Conservation (phyloP, 2,329 filamentous ascomycete species). For the Neopestalotiopsis clavispora region DNA sequence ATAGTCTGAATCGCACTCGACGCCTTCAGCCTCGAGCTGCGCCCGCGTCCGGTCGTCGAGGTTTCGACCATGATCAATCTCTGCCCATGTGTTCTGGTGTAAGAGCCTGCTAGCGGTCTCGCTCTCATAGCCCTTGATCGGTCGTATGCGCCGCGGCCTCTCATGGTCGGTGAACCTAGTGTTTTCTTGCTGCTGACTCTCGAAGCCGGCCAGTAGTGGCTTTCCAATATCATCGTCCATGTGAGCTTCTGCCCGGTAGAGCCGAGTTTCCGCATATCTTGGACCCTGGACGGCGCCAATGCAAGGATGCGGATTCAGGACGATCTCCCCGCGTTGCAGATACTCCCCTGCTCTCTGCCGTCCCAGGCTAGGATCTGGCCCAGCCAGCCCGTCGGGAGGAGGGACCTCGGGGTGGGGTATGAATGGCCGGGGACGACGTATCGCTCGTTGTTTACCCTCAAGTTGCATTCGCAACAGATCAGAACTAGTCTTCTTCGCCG, state of each 20-base stretch:
- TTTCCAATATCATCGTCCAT: conserved; percentile 43
- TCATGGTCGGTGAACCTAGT: conserved; percentile 18
- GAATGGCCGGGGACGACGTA: conserved; percentile 53
- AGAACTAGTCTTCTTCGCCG: conserved; percentile 18
- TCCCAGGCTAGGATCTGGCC: conserved; percentile 29
- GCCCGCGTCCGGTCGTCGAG: conserved; percentile 21
- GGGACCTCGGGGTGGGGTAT: conserved; percentile 56
- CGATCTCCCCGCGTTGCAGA: conserved; percentile 46
- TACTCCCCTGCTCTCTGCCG: conserved; percentile 34
- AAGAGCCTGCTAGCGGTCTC: not conserved
- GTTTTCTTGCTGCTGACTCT: conserved; percentile 50
- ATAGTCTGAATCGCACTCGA: conserved; percentile 21
- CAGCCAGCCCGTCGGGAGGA: conserved; percentile 38
- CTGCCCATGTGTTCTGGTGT: not conserved
- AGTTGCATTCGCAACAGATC: conserved; percentile 42
- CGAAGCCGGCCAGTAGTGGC: conserved; percentile 51
- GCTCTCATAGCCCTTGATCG: not conserved
- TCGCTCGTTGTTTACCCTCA: conserved; percentile 32
- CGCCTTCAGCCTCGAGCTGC: conserved; percentile 21
- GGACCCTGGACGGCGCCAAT: conserved; percentile 63
- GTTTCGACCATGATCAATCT: conserved; percentile 13
- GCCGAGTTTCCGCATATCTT: conserved; percentile 48
- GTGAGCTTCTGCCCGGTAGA: conserved; percentile 57
- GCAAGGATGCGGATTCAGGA: conserved; percentile 47
- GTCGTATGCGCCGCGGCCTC: not conserved